These are phyloP conservation scores for Solanum arcanum DNA, from an alignment of 257 asterid genomes.

Conservation along the genomic window DNA sequence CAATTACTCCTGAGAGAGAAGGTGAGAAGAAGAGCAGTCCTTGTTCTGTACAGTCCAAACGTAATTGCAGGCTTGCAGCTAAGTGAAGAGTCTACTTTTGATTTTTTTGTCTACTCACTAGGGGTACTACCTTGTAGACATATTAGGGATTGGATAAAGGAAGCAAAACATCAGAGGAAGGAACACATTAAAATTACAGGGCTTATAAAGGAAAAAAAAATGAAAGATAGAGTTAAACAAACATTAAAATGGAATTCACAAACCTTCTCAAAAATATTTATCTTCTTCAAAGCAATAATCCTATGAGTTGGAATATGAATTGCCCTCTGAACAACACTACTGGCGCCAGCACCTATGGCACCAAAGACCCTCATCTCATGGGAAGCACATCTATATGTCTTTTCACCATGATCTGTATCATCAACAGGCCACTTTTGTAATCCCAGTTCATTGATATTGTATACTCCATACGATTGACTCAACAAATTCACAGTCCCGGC, in stretches of 20 bases:
- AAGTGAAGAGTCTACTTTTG: not conserved
- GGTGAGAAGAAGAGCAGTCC: not conserved
- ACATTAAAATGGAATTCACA: not conserved
- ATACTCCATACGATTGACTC: conserved; percentile 84
- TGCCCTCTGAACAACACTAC: conserved; percentile 98
- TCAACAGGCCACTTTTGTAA: conserved; percentile 68
- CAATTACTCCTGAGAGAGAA: not conserved
- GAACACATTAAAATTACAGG: not conserved
- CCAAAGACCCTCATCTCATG: conserved; percentile 93
- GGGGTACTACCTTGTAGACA: not conserved
- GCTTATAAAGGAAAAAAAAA: not conserved
- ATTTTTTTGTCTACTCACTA: not conserved
- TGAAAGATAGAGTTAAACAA: not conserved
- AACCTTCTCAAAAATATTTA: conserved; percentile 95
- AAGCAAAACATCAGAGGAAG: not conserved
- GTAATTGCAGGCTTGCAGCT: not conserved
- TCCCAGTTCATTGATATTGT: conserved; percentile 93
- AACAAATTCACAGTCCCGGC: conserved; percentile 84
- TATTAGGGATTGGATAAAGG: not conserved
- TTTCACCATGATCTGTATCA: conserved; percentile 54
- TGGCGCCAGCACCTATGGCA: conserved; percentile 92
- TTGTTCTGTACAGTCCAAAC: not conserved
- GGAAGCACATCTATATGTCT: conserved; percentile 84
- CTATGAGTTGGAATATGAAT: conserved; percentile 92
- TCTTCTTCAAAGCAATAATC: conserved; percentile 92